Evolutionary conservation across 345 rosid genomes (phyloP).

Genomic region (Eucalyptus camaldulensis): DNA sequence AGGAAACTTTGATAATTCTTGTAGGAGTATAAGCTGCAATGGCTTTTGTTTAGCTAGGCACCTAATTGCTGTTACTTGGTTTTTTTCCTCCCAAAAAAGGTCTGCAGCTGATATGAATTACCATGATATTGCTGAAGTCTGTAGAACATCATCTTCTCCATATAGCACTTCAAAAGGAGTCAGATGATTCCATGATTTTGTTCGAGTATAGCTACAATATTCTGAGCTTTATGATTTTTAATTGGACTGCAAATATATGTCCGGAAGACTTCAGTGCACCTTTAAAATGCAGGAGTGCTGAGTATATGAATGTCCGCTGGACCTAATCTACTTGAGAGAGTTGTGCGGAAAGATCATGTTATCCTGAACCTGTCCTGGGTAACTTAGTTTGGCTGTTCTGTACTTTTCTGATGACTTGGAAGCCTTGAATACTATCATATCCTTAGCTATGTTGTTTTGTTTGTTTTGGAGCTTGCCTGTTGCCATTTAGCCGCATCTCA

Average conservation of each 20-base stretch:
- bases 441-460: background rate
- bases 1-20: background rate
- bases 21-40: background rate
- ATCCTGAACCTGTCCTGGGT: background rate
- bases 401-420: background rate
- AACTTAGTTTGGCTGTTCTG: background rate
- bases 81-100: background rate
- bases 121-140: background rate
- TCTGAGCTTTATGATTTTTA: background rate
- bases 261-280: background rate
- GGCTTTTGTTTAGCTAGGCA: background rate
- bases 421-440: background rate
- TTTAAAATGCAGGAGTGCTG: background rate
- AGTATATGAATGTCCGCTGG: background rate
- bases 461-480: background rate
- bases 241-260: background rate
- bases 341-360: background rate
- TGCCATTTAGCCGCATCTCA: background rate
- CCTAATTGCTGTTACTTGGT: background rate
- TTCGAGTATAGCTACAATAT: background rate
- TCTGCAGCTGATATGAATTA: background rate
- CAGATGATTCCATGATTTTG: background rate
- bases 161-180: background rate
- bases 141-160: background rate
- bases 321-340: background rate